A percentile compares a stretch with the other conserved stretches of the same genome.
Evolutionary conservation across 108 stramenopile genomes (phyloP).

Genomic region (Nannochloropsis salina): DNA sequence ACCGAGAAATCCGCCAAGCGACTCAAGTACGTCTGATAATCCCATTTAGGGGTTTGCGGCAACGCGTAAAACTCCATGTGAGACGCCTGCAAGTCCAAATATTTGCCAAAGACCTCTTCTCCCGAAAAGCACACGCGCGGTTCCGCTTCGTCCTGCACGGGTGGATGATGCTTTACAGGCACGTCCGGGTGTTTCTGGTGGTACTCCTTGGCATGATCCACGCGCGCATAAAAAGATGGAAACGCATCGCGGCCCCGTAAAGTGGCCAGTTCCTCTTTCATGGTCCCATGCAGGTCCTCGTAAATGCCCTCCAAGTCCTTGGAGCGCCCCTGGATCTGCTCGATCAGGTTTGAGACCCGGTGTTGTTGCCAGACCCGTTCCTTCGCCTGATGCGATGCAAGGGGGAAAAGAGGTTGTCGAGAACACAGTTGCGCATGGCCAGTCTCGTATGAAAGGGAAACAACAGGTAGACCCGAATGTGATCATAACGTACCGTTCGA

Average conservation of each 20-base stretch:
- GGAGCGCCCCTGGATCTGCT: background rate
- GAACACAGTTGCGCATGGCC: too few relatives aligned
- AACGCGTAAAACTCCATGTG: constrained; percentile 23
- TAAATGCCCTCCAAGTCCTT: background rate
- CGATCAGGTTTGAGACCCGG: background rate
- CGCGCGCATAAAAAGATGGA: constrained; percentile 22
- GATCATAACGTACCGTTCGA: background rate
- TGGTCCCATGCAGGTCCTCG: constrained; percentile 18
- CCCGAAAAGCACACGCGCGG: constrained; percentile 32
- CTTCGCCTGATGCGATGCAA: background rate
- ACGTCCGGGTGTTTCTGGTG: constrained; percentile 23
- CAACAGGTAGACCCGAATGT: too few relatives aligned
- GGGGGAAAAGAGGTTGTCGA: background rate
- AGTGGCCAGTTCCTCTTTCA: constrained; percentile 20
- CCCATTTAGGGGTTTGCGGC: constrained; percentile 26
- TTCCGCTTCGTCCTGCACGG: constrained; percentile 1
- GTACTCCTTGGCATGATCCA: constrained; percentile 28
- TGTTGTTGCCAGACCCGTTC: constrained; percentile 23
- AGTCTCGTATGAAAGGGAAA: too few relatives aligned
- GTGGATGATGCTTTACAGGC: background rate
- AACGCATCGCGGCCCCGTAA: background rate
- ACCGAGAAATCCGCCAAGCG: constrained; percentile 25
- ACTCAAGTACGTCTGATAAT: constrained; percentile 37
- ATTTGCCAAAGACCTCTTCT: constrained; percentile 49
- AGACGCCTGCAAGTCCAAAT: constrained; percentile 36